phyloP scores from a whole-genome alignment of 495 filamentous ascomycete species.

The Hypoxylon perforatum region DNA sequence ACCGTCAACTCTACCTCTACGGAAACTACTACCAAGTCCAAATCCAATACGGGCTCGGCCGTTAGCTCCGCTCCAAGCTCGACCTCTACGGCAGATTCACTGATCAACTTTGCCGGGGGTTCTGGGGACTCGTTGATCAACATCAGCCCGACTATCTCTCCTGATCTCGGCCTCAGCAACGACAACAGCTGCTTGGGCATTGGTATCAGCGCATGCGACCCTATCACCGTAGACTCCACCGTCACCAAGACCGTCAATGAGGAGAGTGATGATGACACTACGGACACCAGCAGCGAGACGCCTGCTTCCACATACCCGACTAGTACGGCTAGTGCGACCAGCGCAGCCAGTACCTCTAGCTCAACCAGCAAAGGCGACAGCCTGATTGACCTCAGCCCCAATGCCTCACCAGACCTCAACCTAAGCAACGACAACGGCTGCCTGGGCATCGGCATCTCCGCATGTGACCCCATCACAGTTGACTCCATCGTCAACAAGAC shows the following conservation, averaged over 20 bases:
- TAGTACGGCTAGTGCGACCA: not conserved
- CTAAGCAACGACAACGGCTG: constrained; percentile 27
- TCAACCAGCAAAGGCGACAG: constrained; percentile 1
- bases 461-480: constrained; percentile 46
- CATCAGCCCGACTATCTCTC: constrained; percentile 17
- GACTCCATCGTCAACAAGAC: constrained; percentile 18
- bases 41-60: constrained; percentile 1
- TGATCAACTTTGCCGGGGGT: not conserved
- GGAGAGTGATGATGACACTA: not conserved
- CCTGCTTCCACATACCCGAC: not conserved
- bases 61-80: too few species aligned
- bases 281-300: not conserved
- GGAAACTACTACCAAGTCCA: constrained; percentile 10
- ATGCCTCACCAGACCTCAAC: constrained; percentile 21
- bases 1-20: constrained; percentile 32
- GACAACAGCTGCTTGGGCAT: constrained; percentile 41
- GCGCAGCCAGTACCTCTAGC: not conserved
- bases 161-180: constrained; percentile 22
- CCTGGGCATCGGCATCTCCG: constrained; percentile 42
- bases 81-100: not conserved
- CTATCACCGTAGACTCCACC: constrained; percentile 38
- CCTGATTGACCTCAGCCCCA: constrained; percentile 20
- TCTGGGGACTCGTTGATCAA: constrained; percentile 24
- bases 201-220: constrained; percentile 48
- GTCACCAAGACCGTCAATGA: constrained; percentile 20